These are phyloP conservation scores for Epichloe brachyelytri DNA, from an alignment of 2,329 filamentous ascomycete species.

Conservation along the genomic window DNA sequence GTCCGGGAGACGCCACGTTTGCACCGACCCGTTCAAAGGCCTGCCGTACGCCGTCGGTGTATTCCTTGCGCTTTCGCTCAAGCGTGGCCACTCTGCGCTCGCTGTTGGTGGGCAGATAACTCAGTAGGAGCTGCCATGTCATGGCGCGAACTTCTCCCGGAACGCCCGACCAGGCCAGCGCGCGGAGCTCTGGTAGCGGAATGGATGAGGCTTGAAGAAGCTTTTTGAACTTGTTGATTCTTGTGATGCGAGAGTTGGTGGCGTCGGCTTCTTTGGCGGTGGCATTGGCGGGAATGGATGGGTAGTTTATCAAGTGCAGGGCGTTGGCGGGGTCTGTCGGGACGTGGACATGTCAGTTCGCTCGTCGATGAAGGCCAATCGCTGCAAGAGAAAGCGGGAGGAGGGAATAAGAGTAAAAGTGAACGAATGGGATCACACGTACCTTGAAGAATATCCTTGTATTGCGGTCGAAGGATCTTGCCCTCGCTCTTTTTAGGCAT, in stretches of 20 bases:
- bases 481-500: constrained; percentile 81
- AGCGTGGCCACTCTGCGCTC: constrained; percentile 81
- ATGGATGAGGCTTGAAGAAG: constrained; percentile 89
- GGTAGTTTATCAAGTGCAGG: constrained; percentile 84
- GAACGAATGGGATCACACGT: constrained; percentile 4
- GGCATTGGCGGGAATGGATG: constrained; percentile 58
- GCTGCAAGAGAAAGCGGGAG: background rate
- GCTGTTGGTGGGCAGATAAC: constrained; percentile 92
- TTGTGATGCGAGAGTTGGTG: constrained; percentile 73
- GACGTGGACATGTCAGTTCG: background rate
- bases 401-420: background rate
- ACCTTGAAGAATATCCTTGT: constrained; percentile 86
- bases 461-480: constrained; percentile 92
- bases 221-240: constrained; percentile 98
- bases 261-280: constrained; percentile 74
- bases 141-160: constrained; percentile 93
- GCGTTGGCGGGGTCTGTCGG: constrained; percentile 76
- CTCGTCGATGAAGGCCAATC: background rate
- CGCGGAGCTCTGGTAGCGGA: constrained; percentile 67
- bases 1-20: constrained; percentile 25
- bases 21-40: constrained; percentile 54
- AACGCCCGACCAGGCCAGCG: constrained; percentile 85
- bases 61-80: constrained; percentile 91
- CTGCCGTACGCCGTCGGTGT: constrained; percentile 77
- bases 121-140: constrained; percentile 95